Conservation (phyloP, 2,329 filamentous ascomycete species). For the Pyricularia pennisetigena region DNA sequence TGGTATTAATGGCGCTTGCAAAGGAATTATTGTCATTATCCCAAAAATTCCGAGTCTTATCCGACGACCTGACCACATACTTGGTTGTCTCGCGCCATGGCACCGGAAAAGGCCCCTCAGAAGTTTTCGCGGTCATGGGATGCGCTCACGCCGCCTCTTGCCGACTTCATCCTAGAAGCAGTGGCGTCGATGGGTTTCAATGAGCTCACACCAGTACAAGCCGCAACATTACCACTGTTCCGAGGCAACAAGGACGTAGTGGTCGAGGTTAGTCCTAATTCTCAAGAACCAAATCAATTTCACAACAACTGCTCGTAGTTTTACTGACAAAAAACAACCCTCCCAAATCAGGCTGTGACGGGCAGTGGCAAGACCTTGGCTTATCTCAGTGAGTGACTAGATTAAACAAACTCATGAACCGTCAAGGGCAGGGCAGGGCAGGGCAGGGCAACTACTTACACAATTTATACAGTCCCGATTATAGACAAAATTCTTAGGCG, state of each 20-base stretch:
- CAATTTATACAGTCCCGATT: slow-evolving; percentile 49
- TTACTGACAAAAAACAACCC: neutral
- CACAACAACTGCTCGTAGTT: slow-evolving; percentile 3
- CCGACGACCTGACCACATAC: neutral
- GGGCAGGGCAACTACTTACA: neutral
- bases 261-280: slow-evolving; percentile 50
- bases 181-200: slow-evolving; percentile 74
- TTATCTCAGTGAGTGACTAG: slow-evolving; percentile 35
- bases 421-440: neutral
- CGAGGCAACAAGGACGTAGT: slow-evolving; percentile 87
- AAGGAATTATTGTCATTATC: neutral
- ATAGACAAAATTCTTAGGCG: slow-evolving; percentile 72
- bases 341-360: slow-evolving; percentile 7
- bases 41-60: neutral
- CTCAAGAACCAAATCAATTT: neutral
- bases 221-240: slow-evolving; percentile 80
- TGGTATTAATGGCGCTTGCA: neutral
- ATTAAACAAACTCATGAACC: neutral
- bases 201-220: slow-evolving; percentile 74
- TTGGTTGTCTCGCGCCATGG: neutral
- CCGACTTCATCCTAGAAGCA: slow-evolving; percentile 79
- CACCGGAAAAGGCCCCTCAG: slow-evolving; percentile 12
- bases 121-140: slow-evolving; percentile 52
- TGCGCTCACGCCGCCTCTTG: slow-evolving; percentile 58
- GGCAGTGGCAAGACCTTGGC: slow-evolving; percentile 81